Evolutionary conservation across 345 rosid species (phyloP).

Genomic region (Cochlearia excelsa): DNA sequence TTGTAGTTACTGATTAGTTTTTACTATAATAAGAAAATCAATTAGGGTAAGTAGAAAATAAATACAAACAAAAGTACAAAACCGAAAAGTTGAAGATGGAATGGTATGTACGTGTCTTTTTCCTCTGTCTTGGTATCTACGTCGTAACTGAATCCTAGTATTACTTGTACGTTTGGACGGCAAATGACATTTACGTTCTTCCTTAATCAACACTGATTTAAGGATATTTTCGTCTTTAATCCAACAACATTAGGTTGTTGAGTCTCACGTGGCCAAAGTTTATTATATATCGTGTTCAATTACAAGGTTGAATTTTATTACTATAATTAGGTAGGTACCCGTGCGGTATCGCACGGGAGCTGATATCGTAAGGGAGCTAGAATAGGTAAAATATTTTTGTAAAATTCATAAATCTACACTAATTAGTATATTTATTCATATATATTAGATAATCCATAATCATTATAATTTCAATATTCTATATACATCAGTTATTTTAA

Average conservation of each 20-base stretch:
- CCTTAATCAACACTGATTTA: background rate
- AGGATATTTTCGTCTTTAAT: constrained; percentile 27
- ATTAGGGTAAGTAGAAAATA: background rate
- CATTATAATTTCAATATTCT: no score
- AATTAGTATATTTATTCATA: no score
- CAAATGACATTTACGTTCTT: constrained; percentile 22
- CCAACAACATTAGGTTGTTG: background rate
- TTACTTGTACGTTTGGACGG: constrained; percentile 16
- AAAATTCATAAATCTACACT: no score
- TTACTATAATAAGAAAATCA: no score
- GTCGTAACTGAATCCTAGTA: constrained; percentile 20
- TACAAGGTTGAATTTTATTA: constrained; percentile 12
- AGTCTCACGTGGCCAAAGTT: constrained; percentile 27
- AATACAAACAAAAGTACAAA: background rate
- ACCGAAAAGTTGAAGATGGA: constrained; percentile 22
- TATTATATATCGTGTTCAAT: background rate
- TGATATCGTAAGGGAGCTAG: no score
- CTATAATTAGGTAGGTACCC: no score
- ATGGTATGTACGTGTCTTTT: constrained; percentile 25
- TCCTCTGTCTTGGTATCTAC: constrained; percentile 35
- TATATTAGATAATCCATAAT: no score
- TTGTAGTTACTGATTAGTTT: no score
- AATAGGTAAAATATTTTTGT: no score
- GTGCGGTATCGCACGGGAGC: no score
- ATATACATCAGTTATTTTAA: no score